Conservation (phyloP, 2,329 filamentous ascomycete species). For the Albophoma yamanashiensis region DNA sequence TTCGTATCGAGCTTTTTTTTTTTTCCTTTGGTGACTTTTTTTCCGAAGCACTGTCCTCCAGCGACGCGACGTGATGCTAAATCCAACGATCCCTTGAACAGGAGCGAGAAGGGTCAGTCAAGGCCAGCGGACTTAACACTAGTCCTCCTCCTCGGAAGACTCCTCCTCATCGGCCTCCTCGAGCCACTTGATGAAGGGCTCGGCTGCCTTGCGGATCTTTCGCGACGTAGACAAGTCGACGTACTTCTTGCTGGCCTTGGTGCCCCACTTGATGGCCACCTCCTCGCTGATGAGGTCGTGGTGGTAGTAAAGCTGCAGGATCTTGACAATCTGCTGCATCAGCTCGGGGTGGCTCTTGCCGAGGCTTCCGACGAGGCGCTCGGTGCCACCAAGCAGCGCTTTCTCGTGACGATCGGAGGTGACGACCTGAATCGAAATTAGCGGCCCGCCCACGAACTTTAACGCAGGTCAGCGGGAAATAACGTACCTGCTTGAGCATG, state of each 20-base stretch:
- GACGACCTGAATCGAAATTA: slow-evolving; percentile 26
- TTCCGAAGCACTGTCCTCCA: neutral
- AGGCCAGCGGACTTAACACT: neutral
- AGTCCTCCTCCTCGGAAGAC: slow-evolving; percentile 46
- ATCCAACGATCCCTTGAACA: neutral
- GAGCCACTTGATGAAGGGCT: slow-evolving; percentile 92
- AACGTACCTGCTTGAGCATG: slow-evolving; percentile 76
- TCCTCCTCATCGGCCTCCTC: slow-evolving; percentile 73
- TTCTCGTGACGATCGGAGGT: slow-evolving; percentile 91
- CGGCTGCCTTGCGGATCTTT: slow-evolving; percentile 90
- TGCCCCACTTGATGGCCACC: slow-evolving; percentile 79
- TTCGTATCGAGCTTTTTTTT: neutral
- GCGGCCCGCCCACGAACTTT: neutral
- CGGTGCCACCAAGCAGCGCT: slow-evolving; percentile 86
- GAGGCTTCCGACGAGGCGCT: slow-evolving; percentile 69
- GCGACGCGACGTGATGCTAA: neutral
- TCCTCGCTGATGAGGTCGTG: slow-evolving; percentile 84
- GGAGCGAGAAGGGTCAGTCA: neutral
- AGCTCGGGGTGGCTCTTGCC: slow-evolving; percentile 73
- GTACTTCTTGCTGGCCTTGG: slow-evolving; percentile 97
- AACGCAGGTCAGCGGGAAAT: neutral
- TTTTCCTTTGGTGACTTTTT: neutral
- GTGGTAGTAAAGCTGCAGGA: slow-evolving; percentile 85
- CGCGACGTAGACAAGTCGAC: slow-evolving; percentile 80
- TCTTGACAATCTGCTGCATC: slow-evolving; percentile 64